Evolutionary conservation across 306 rosid genomes (phyloP).

Genomic region (Malus domestica): ASM211411v1 NC_041791.1:3525501-3526000

Average conservation of each 20-base stretch:
- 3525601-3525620: conserved; percentile 39
- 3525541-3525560: background rate
- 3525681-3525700: conserved; percentile 15
- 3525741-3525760: background rate
- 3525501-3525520: background rate
- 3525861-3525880: conserved; percentile 65
- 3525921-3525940: background rate
- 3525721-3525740: background rate
- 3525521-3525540: background rate
- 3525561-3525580: conserved; percentile 15
- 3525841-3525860: conserved; percentile 99
- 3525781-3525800: conserved; percentile 72
- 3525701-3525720: background rate
- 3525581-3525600: conserved; percentile 10
- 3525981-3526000: conserved; percentile 90
- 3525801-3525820: conserved; percentile 93
- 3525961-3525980: conserved; percentile 91
- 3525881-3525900: background rate
- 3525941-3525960: background rate
- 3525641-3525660: conserved; percentile 25
- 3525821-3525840: conserved; percentile 98
- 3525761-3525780: background rate
- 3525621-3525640: conserved; percentile 19
- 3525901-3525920: background rate
- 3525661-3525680: conserved; percentile 38